Evolutionary conservation across 108 stramenopile species (phyloP), one percentile per base, ranked within the genome.

Genomic region (Asterionellopsis glacialis): DNA sequence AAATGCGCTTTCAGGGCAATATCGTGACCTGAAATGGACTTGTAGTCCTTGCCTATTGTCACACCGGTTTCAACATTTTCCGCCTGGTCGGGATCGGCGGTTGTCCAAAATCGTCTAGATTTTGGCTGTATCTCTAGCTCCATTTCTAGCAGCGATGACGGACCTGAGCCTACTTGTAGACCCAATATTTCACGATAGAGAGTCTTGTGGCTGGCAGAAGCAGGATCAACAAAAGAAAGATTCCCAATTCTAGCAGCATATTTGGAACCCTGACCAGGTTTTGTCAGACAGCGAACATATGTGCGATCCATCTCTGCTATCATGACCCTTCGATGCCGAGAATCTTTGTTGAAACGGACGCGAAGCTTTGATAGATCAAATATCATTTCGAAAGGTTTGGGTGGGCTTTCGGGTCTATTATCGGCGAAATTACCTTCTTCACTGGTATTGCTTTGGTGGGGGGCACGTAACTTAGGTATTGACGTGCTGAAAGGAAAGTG

Each of bases 291-390:
- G 1, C 49, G 51, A 22, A 84, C 41, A 4, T 63, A 48, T 0
- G 83, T 86, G 23, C 61, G 38, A 48, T 86, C 81, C 84, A 90
- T 84, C 63, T 90, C 82, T 47, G 81, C 85, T 26, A 67, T 61
- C 33, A 90, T 49, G 5, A 90, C 42, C 44, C 82, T 75, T 10
- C 85, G 75, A 51, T 70, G 75, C 27, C 83, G 55, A 24, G 72
- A 60, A 40, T 87, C 85, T 61, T 87, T 90, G 69, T 87, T 87
- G 69, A 87, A 87, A 52, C 55, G 69, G 11, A 90, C 73, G 13
- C 72, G 64, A 15, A 90, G 59, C 60, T 75, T 85, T 0, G 77
- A 65, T 10, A 90, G 69, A 52, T 59, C 56, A 64, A 89, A 85
- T 13, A 50, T 41, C 13, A 83, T 33, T 33, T 71, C 67, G 26